These are phyloP conservation scores for Lactifluus piperatus DNA, from an alignment of 768 basidiomycete genomes.

Conservation along the genomic window DNA sequence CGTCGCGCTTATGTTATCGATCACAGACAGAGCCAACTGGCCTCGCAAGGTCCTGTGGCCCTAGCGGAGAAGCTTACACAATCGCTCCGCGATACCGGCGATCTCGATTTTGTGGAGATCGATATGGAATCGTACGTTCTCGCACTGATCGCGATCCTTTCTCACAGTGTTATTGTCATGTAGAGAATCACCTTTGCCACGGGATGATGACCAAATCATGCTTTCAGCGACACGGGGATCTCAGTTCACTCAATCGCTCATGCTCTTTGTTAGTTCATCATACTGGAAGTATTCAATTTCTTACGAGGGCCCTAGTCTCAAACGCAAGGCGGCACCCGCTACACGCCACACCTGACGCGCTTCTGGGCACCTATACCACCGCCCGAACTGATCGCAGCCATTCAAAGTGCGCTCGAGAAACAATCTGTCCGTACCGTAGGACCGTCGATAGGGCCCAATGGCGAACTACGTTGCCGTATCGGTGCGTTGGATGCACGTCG, in stretches of 20 bases:
- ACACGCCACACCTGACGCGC: constrained; percentile 68
- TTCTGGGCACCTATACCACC: constrained; percentile 65
- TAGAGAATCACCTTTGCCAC: constrained; percentile 31
- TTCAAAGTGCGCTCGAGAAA: constrained; percentile 44
- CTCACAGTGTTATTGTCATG: constrained; percentile 4
- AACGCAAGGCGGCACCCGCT: constrained; percentile 66
- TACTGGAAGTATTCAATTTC: neutral
- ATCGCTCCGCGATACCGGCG: constrained; percentile 58
- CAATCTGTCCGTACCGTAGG: constrained; percentile 30
- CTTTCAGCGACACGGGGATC: constrained; percentile 44
- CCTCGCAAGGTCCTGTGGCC: constrained; percentile 37
- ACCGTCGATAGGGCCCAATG: constrained; percentile 7
- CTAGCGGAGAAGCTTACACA: constrained; percentile 68
- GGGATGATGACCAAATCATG: constrained; percentile 57
- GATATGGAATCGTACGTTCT: constrained; percentile 32
- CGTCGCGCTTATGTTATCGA: neutral
- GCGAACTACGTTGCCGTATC: constrained; percentile 37
- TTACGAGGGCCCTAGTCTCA: constrained; percentile 51
- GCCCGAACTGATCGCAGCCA: constrained; percentile 39
- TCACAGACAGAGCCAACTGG: constrained; percentile 61
- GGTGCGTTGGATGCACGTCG: constrained; percentile 61
- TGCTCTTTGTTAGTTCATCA: constrained; percentile 64
- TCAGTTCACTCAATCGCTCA: constrained; percentile 72
- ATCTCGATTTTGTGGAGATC: constrained; percentile 65
- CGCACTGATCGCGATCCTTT: neutral